These are phyloP conservation scores for Termitomyces sp. DNA, from an alignment of 768 basidiomycete species.

Conservation along the genomic window DNA sequence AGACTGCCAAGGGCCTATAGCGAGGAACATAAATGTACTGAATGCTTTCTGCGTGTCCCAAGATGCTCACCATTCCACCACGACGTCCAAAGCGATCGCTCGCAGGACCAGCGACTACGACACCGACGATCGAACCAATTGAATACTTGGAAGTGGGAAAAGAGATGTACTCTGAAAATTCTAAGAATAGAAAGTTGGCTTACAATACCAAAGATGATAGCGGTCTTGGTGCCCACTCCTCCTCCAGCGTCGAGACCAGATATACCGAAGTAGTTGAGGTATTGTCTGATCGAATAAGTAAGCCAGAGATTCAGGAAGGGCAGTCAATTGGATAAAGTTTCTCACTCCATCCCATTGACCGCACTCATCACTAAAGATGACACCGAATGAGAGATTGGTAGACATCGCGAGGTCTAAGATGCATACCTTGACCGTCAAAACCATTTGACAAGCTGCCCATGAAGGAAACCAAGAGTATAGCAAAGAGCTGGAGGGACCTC, in stretches of 20 bases:
- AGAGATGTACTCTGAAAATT: neutral
- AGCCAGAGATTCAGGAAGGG: neutral
- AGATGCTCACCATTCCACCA: slow-evolving; percentile 32
- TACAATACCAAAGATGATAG: slow-evolving; percentile 42
- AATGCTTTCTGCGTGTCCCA: neutral
- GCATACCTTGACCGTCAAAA: slow-evolving; percentile 39
- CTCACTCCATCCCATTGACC: slow-evolving; percentile 42
- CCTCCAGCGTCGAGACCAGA: slow-evolving; percentile 33
- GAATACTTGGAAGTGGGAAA: slow-evolving; percentile 27
- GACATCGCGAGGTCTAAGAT: neutral
- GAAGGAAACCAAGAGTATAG: slow-evolving; percentile 35
- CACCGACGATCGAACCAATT: slow-evolving; percentile 35
- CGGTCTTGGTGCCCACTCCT: slow-evolving; percentile 37
- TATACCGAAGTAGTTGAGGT: slow-evolving; percentile 35
- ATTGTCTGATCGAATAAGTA: slow-evolving; percentile 23
- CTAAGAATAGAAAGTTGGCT: slow-evolving; percentile 4
- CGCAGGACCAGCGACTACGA: slow-evolving; percentile 35
- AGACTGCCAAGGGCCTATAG: slow-evolving; percentile 31
- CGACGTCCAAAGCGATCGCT: slow-evolving; percentile 37
- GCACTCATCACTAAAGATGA: slow-evolving; percentile 36
- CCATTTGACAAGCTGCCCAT: slow-evolving; percentile 43
- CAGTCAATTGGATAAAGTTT: neutral
- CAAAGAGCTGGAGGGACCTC: slow-evolving; percentile 35
- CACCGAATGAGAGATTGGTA: neutral
- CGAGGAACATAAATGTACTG: neutral